Conservation (phyloP, 108 stramenopile genomes). For the Heterococcus sp. region DNA sequence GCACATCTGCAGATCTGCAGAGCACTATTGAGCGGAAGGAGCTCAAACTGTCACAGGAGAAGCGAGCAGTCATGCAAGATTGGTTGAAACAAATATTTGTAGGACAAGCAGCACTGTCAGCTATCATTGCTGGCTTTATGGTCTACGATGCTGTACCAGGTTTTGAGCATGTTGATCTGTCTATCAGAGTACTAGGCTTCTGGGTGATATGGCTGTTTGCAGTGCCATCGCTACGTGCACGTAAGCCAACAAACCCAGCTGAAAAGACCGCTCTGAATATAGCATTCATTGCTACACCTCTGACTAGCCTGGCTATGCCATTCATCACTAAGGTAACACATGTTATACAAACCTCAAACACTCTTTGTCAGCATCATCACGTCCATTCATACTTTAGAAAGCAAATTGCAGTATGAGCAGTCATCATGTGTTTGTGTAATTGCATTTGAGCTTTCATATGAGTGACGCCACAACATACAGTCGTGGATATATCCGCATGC, state of each 20-base stretch:
- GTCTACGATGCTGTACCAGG: conserved; percentile 48
- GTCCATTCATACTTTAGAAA: too few relatives aligned
- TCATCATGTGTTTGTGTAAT: too few relatives aligned
- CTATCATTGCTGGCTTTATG: conserved; percentile 78
- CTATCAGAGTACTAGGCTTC: conserved; percentile 84
- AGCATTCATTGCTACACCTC: conserved; percentile 85
- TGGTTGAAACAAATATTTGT: conserved; percentile 92
- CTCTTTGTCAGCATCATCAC: too few relatives aligned
- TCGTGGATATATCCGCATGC: too few relatives aligned
- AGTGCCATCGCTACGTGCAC: conserved; percentile 79
- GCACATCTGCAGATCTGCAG: conserved; percentile 53
- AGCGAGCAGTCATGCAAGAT: conserved; percentile 82
- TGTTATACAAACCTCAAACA: too few relatives aligned
- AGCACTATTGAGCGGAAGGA: conserved; percentile 79
- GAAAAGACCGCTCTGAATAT: conserved; percentile 92
- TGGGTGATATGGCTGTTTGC: conserved; percentile 98
- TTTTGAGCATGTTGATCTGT: conserved; percentile 70
- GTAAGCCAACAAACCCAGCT: conserved; percentile 68
- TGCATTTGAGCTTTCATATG: too few relatives aligned
- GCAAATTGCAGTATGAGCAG: too few relatives aligned
- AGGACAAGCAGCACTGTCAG: conserved; percentile 78
- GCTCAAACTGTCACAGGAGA: conserved; percentile 71
- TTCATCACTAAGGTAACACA: conserved; percentile 80
- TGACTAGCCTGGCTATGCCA: conserved; percentile 76
- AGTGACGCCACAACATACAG: too few relatives aligned